These are phyloP conservation scores for Glycine latifolia DNA, from an alignment of 306 rosid species.

Conservation along the genomic window DNA sequence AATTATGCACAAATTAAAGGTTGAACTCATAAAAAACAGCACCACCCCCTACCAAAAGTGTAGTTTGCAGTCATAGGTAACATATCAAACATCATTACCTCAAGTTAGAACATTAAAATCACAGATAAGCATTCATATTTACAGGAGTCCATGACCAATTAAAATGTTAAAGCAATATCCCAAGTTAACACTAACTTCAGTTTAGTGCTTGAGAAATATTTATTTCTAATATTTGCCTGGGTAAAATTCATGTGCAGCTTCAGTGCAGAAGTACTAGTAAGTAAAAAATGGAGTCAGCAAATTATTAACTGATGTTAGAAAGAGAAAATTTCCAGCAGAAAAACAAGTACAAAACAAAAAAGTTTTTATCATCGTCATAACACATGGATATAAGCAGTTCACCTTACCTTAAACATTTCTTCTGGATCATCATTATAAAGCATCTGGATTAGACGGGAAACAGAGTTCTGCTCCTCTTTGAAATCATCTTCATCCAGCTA, in stretches of 20 bases:
- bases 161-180: background rate
- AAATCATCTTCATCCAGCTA: constrained; percentile 98
- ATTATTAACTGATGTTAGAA: constrained; percentile 17
- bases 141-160: constrained; percentile 22
- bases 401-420: constrained; percentile 92
- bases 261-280: constrained; percentile 15
- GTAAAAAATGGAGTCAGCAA: constrained; percentile 28
- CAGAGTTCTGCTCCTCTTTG: constrained; percentile 96
- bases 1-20: constrained; percentile 41
- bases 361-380: background rate
- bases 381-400: constrained; percentile 37
- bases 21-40: constrained; percentile 29
- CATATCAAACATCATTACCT: constrained; percentile 7
- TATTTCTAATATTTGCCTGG: constrained; percentile 13
- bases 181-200: constrained; percentile 35
- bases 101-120: constrained; percentile 22
- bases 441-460: constrained; percentile 95
- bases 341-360: background rate
- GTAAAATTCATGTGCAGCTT: constrained; percentile 11
- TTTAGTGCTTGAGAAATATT: constrained; percentile 23
- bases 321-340: constrained; percentile 25
- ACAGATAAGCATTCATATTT: constrained; percentile 29
- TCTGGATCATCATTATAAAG: constrained; percentile 82
- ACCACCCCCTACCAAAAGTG: constrained; percentile 32
- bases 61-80: constrained; percentile 27